phyloP scores from a whole-genome alignment of 306 rosid genomes.

The Abrus pulchellus region DNA sequence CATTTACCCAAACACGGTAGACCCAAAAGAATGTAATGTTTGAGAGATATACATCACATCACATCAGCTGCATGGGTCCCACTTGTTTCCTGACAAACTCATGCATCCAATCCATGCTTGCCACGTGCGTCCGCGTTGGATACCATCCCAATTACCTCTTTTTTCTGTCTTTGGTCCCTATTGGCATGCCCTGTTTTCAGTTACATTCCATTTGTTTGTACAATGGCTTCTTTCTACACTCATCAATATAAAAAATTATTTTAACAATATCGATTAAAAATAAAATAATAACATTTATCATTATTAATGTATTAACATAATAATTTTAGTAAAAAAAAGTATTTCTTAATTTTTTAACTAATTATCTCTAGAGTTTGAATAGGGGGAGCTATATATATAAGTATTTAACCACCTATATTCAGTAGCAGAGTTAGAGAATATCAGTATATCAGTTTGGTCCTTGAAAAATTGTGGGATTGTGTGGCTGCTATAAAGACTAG shows the following conservation, averaged over 20 bases:
- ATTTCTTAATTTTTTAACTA: neutral
- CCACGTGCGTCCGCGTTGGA: constrained; percentile 47
- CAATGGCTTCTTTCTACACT: neutral
- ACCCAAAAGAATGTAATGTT: constrained; percentile 56
- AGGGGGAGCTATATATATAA: neutral
- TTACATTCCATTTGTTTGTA: constrained; percentile 2
- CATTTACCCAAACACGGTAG: constrained; percentile 42
- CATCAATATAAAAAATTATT: neutral
- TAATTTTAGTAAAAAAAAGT: too few relatives aligned
- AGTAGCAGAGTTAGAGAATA: neutral
- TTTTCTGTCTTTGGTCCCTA: neutral
- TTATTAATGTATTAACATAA: too few relatives aligned
- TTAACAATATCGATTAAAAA: too few relatives aligned
- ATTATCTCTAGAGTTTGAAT: neutral
- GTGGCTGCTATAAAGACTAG: constrained; percentile 26
- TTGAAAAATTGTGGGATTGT: constrained; percentile 12
- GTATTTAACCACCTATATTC: neutral
- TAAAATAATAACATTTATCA: too few relatives aligned
- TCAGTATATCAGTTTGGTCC: neutral
- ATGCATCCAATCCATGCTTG: constrained; percentile 41
- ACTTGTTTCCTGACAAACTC: constrained; percentile 33
- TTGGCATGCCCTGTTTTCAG: constrained; percentile 32
- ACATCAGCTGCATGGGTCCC: neutral
- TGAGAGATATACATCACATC: constrained; percentile 39
- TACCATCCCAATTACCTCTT: neutral